These are phyloP conservation scores for Postia placenta DNA, from an alignment of 768 basidiomycete genomes.

Conservation along the genomic window DNA sequence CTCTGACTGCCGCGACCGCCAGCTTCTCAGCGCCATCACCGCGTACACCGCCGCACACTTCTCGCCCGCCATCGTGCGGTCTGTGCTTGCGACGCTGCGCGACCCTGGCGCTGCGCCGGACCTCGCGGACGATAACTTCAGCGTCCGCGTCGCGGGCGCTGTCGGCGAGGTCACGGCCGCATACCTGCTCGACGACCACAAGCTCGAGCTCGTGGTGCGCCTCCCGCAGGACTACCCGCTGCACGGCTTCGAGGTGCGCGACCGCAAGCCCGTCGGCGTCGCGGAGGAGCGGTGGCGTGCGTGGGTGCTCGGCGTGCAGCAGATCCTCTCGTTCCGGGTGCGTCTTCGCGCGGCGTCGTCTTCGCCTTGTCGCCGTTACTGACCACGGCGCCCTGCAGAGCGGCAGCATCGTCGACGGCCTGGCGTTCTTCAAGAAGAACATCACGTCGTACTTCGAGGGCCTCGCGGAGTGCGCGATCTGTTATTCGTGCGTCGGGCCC, in stretches of 20 bases:
- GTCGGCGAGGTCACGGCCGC: conserved; percentile 79
- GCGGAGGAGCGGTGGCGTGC: conserved; percentile 87
- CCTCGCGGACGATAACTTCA: conserved; percentile 70
- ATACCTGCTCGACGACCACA: conserved; percentile 90
- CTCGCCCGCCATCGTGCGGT: conserved; percentile 80
- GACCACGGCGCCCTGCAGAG: conserved; percentile 44
- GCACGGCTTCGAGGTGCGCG: conserved; percentile 81
- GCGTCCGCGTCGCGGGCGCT: conserved; percentile 66
- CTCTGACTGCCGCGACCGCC: conserved; percentile 82
- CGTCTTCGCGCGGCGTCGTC: conserved; percentile 18
- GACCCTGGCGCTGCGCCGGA: conserved; percentile 46
- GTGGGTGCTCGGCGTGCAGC: conserved; percentile 91
- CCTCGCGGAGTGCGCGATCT: conserved; percentile 94
- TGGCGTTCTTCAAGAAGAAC: conserved; percentile 90
- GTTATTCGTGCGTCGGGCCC: conserved; percentile 66
- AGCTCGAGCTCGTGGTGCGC: conserved; percentile 80
- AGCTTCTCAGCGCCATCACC: conserved; percentile 70
- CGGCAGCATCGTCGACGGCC: conserved; percentile 82
- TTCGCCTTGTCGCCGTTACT: background rate
- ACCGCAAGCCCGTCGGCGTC: conserved; percentile 79
- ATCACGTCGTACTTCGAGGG: conserved; percentile 92
- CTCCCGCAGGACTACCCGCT: conserved; percentile 91
- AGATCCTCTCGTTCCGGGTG: conserved; percentile 84
- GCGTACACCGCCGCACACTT: conserved; percentile 79
- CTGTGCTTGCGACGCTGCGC: conserved; percentile 75